A percentile compares a stretch with the other conserved stretches of the same genome.
Evolutionary conservation across 805 yeast genomes (phyloP).

Genomic region (Zygosaccharomyces siamensis): DNA sequence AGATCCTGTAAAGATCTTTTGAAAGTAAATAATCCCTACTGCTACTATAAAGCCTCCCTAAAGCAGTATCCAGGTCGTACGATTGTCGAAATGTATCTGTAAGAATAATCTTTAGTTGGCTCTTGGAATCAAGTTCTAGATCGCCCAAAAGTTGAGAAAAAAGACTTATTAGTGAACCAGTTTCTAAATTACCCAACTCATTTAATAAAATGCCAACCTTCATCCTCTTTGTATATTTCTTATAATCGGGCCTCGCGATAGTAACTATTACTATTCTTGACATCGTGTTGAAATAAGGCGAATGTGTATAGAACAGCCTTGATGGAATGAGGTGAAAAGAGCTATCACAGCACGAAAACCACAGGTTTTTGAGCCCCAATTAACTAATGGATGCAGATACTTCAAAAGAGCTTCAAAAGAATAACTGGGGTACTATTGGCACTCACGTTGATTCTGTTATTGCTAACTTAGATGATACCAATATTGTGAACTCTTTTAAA

Average conservation of each 20-base stretch:
- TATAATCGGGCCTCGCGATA: background rate
- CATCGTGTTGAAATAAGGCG: background rate
- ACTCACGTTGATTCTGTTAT: conserved; percentile 38
- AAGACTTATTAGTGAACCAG: conserved; percentile 1
- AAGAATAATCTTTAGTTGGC: conserved; percentile 23
- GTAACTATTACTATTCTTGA: background rate
- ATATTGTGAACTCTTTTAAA: conserved; percentile 45
- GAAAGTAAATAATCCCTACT: conserved; percentile 24
- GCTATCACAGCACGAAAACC: too few species aligned
- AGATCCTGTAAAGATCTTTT: conserved; percentile 16
- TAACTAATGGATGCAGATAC: background rate
- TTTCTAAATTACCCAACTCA: conserved; percentile 9
- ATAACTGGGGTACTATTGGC: conserved; percentile 53
- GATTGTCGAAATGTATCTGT: conserved; percentile 19
- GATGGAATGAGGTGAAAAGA: background rate
- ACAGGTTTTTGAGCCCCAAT: background rate
- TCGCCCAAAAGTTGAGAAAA: conserved; percentile 10
- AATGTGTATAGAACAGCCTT: background rate
- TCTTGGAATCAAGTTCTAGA: conserved; percentile 7
- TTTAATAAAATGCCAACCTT: conserved; percentile 21
- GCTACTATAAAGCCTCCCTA: conserved; percentile 29
- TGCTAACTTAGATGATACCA: conserved; percentile 21
- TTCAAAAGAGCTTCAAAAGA: conserved; percentile 42
- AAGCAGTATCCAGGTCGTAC: conserved; percentile 22
- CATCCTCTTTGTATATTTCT: conserved; percentile 3